Base-by-base conservation (phyloP, 2,329 filamentous ascomycete genomes). In the Orbilia quercus region DNA sequence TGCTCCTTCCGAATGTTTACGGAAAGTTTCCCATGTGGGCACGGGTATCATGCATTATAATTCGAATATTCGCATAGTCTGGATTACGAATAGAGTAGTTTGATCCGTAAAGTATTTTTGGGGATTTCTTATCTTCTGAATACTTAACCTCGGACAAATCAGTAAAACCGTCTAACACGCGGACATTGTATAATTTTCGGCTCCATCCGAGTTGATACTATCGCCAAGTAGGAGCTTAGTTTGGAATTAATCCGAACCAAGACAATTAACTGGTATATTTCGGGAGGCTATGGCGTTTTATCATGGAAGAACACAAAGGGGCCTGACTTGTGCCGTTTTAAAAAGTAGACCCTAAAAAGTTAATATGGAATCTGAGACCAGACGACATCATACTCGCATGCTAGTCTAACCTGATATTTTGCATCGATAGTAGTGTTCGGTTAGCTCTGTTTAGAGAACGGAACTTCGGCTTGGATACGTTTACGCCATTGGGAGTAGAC, bases 311-410 rank as follows among this genome's bases (percentile, higher is more conserved):
- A 40, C 12, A n/a, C 20, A 31, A 16, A 22, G n/a, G 23, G 40
- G 38, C 42, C 55, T 11, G 9, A 23, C 16, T 42, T 14, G 20
- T 18, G 38, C 18, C 20, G 54, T 59, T 67, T 67, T 31, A 40
- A 14, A 23, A 20, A 11, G 11, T n/a, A 36, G 48, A 9, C 16
- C 28, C 28, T 31, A 18, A n/a, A n/a, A n/a, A n/a, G n/a, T n/a
- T n/a, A n/a, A n/a, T n/a, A n/a, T n/a, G 20, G 44, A 3, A 22
- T 18, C 34, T 47, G 38, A 69, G 54, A 69, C 64, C 45, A 69
- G 45, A 69, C 64, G 64, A 69, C n/a, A 48, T 50, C 55, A 60
- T 47, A 60, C 55, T 40, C 20, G 14, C 12, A 50, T 45, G 40
- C 48, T 40, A 40, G 40, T 22, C 48, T 34, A 38, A 53, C 14